A percentile compares a stretch with the other conserved stretches of the same genome.
phyloP scores from a whole-genome alignment of 176 grass and related monocot genomes.

The Aegilops speltoides region DNA sequence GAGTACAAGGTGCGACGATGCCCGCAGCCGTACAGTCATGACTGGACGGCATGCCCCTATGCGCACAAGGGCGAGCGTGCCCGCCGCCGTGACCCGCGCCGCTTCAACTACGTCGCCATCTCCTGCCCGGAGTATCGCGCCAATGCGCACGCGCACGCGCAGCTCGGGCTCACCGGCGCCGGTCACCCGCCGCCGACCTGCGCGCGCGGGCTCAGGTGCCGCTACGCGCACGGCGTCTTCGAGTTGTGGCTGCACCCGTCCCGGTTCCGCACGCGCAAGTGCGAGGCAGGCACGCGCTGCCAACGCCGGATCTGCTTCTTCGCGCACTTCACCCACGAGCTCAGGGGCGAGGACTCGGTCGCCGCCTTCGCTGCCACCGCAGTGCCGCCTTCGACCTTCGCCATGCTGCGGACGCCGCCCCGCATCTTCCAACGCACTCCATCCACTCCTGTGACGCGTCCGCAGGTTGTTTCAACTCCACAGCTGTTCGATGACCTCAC shows the following conservation, averaged over 20 bases:
- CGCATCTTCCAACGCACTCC: background rate
- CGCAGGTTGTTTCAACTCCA: background rate
- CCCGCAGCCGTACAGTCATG: slow-evolving; percentile 23
- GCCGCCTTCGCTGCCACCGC: background rate
- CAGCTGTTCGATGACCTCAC: background rate
- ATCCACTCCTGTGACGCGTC: too few relatives aligned
- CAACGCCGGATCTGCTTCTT: slow-evolving; percentile 54
- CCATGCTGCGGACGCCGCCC: background rate
- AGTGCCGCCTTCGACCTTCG: too few relatives aligned
- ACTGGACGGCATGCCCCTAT: slow-evolving; percentile 59
- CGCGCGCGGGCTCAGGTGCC: slow-evolving; percentile 9
- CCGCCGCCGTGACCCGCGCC: slow-evolving; percentile 42
- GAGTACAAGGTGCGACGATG: slow-evolving; percentile 68
- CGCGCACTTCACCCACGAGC: slow-evolving; percentile 34
- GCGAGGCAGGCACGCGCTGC: slow-evolving; percentile 14
- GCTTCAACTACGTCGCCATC: slow-evolving; percentile 32
- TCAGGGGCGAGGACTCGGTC: background rate
- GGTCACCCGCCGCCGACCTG: slow-evolving; percentile 10
- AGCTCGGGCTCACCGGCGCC: background rate
- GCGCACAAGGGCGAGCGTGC: slow-evolving; percentile 58
- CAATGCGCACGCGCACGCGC: background rate
- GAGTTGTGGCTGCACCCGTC: slow-evolving; percentile 60
- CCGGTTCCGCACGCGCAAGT: slow-evolving; percentile 46
- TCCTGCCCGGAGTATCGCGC: slow-evolving; percentile 41
- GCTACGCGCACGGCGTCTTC: slow-evolving; percentile 46